Conservation (phyloP, 2,329 filamentous ascomycete genomes). For the Cladobotryum protrusum region DNA sequence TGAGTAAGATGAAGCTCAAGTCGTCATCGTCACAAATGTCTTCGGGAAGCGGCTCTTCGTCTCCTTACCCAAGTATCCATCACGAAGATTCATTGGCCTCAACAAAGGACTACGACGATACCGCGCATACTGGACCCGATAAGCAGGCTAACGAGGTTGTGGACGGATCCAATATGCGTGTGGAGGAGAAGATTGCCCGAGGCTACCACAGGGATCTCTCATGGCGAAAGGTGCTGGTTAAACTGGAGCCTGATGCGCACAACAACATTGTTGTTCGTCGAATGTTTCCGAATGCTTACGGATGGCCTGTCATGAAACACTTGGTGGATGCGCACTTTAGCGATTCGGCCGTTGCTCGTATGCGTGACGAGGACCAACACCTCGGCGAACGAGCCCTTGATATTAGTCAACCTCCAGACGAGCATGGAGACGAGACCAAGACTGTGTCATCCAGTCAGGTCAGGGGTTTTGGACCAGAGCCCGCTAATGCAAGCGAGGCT, state of each 20-base stretch:
- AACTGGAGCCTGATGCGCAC: conserved; percentile 92
- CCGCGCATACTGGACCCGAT: conserved; percentile 39
- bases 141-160: conserved; percentile 34
- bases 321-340: conserved; percentile 91
- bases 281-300: conserved; percentile 95
- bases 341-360: conserved; percentile 56
- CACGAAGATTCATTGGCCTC: conserved; percentile 41
- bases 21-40: conserved; percentile 20
- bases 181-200: conserved; percentile 95
- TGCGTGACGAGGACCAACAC: conserved; percentile 60
- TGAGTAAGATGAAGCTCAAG: conserved; percentile 26
- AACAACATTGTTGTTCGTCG: conserved; percentile 97
- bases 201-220: conserved; percentile 88
- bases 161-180: conserved; percentile 68
- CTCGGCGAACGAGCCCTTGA: conserved; percentile 63
- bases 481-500: conserved; percentile 23
- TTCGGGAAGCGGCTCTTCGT: conserved; percentile 25
- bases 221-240: conserved; percentile 95
- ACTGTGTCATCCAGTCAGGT: conserved; percentile 13
- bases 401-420: conserved; percentile 48
- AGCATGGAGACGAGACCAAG: conserved; percentile 61
- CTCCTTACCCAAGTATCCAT: conserved; percentile 27
- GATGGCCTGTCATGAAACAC: conserved; percentile 95
- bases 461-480: conserved; percentile 2
- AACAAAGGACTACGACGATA: conserved; percentile 48